Base-by-base conservation (phyloP, 2,329 filamentous ascomycete species). In the Lachnellula suecica region DNA sequence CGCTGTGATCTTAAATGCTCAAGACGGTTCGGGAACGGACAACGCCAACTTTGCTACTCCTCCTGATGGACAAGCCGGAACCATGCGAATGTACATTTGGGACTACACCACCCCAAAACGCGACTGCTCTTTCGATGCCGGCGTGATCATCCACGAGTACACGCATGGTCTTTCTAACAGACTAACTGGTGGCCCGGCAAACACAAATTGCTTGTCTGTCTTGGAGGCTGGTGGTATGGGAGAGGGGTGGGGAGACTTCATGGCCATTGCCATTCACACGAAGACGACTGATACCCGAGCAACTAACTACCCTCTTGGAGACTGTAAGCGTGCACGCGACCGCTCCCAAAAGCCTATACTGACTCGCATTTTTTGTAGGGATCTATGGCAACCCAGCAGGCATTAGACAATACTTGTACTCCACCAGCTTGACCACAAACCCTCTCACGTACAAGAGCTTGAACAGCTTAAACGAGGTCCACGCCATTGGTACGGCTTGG, bases 21-120 rank as follows among this genome's bases (percentile, higher is more conserved):
- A 85, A 59, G 81, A 84, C 51, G 79, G 79, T 25, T 71, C 71
- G 0, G 75, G 72, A 15, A 72, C 68, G 1, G 79, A 84, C 70
- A 84, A 84, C 54, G 81, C 81, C 52, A 76, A 81, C 68, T 83
- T 84, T 56, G 72, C 74, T 4, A 80, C 80, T 0, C 79, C 77
- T 0, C 70, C 72, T 0, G 80, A 83, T 55, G 79, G 79, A 8
- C 64, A 70, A 38, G 66, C 68, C 2, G 76, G 75, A 13, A 74
- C 79, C 25, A 84, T 85, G 81, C 66, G 77, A 20, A 83, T 84
- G 80, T 83, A 77, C 62, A 66, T 84, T 44, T 85, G 79, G 78
- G 76, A 71, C 8, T 58, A 60, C 9, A 72, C 75, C 6, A 74
- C 66, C 0, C 78, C 78, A 0, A 63, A 47, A 6, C 53, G 56